Evolutionary conservation across 176 grass and related monocot species (phyloP), one percentile per base, ranked within the genome.

Genomic region (Cenchrus purpureus): DNA sequence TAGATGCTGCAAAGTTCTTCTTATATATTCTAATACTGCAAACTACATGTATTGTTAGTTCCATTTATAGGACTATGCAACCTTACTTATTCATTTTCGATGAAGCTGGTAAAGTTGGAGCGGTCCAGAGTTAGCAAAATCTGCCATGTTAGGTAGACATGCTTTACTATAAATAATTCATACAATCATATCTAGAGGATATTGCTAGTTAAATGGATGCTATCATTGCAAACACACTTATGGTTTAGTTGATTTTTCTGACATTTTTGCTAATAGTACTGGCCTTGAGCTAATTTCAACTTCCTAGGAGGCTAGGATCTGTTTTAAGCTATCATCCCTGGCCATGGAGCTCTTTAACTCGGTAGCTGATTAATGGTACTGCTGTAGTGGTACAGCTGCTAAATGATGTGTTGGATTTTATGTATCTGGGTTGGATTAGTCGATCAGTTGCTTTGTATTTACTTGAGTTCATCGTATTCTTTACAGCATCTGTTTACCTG

Each of bases 361-460:
- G 10, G 9, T 45, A 37, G 48, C 45, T 32, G 28, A 37, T 32
- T 45, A 7, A 8, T 70, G 9, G 5, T 61, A 53, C 22, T 37
- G 42, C 9, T 70, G 40, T 75, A 34, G 62, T 54, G 8, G 8
- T 42, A 12, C 19, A 20, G 4, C 12, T 78, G 52, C 15, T 50
- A 83, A 57, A 8, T 51, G 17, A 57, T 57, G 55, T 19, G 7
- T 28, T 82, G 73, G 65, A 2, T 3, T 82, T 34, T 28, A 63
- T 52, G n/a, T 29, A 72, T 82, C 14, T 51, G 17, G 67, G 4
- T 58, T 61, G 19, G 6, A 83, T 55, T 50, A 10, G 7, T 58
- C 66, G 31, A 81, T n/a, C 13, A 32, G 71, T 52, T 85, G 28
- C n/a, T 56, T 81, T 69, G 15, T 61, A 52, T 53, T 83, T 68